Base-by-base conservation (phyloP, 495 filamentous ascomycete genomes). In the Oidiodendron maius region DNA sequence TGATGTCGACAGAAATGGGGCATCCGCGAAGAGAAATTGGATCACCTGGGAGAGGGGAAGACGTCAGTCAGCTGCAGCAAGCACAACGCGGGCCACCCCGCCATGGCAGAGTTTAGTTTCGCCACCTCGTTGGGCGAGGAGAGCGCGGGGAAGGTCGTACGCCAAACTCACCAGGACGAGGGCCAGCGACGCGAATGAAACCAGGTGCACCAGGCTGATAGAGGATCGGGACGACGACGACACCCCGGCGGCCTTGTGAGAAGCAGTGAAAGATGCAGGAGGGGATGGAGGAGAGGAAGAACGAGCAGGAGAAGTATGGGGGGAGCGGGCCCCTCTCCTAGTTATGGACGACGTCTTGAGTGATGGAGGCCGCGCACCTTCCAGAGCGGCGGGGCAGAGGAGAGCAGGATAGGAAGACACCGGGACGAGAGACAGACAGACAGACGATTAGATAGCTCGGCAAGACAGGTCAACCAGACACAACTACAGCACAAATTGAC, bases 131-230 rank as follows among this genome's bases (percentile, higher is more conserved):
- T 15, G 12, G 9, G 24, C 3, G 25, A 21, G 26, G 24, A 37
- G 8, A 5, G 17, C 34, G 24, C 36, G 25, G 10, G 10, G n/a
- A 11, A 20, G 21, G 22, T 21, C n/a, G n/a, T n/a, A n/a, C n/a
- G n/a, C n/a, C n/a, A n/a, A 20, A 72, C 74, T 70, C 61, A 77
- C 73, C 50, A 75, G 57, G 40, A 71, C 61, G 23, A 72, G 45
- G 28, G 68, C 58, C 37, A 77, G 50, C 43, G 74, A 59, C 24
- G 64, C 61, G 36, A 68, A 52, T 4, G 71, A 71, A 43, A 60
- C 66, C 38, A 68, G 26, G 38, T 70, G 71, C 15, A 73, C 30
- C 22, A 51, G 55, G 40, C 44, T 58, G 28, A 57, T 46, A 4
- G 46, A 47, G 40, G 45, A 48, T 22, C 24, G 57, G n/a, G 36